Evolutionary conservation across 2,329 filamentous ascomycete species (phyloP).

Genomic region (Lithohypha guttulata): DNA sequence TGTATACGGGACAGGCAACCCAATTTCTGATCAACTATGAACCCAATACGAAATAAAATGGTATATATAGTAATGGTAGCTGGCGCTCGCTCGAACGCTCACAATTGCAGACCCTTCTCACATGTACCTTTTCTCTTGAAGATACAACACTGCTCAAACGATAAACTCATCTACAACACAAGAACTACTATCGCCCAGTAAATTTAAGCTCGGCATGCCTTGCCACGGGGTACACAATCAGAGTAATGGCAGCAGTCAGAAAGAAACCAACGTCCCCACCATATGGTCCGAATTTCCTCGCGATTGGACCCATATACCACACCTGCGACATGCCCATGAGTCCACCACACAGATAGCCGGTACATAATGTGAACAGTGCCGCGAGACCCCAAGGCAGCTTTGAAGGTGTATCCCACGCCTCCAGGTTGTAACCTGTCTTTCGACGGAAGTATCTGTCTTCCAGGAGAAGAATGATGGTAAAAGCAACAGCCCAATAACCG

Average conservation of each 20-base stretch:
- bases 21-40: no score
- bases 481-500: constrained; percentile 39
- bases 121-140: no score
- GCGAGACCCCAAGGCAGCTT: constrained; percentile 31
- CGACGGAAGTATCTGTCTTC: constrained; percentile 37
- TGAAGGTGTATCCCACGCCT: constrained; percentile 36
- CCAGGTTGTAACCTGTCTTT: constrained; percentile 34
- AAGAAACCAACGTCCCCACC: constrained; percentile 55
- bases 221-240: constrained; percentile 42
- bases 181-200: constrained; percentile 30
- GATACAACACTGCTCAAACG: no score
- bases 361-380: constrained; percentile 16
- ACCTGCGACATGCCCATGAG: constrained; percentile 59
- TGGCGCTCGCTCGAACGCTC: no score
- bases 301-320: constrained; percentile 60
- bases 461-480: constrained; percentile 36
- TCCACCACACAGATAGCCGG: constrained; percentile 46
- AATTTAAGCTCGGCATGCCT: constrained; percentile 40
- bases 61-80: no score
- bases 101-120: no score
- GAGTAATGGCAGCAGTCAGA: constrained; percentile 52
- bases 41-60: no score
- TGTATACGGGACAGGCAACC: no score
- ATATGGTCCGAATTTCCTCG: constrained; percentile 39
- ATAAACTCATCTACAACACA: no score